Percentiles rank a stretch among this genome's conserved stretches.
Evolutionary conservation across 2,329 filamentous ascomycete species (phyloP).

Genomic region (Elsinoe arachidis): DNA sequence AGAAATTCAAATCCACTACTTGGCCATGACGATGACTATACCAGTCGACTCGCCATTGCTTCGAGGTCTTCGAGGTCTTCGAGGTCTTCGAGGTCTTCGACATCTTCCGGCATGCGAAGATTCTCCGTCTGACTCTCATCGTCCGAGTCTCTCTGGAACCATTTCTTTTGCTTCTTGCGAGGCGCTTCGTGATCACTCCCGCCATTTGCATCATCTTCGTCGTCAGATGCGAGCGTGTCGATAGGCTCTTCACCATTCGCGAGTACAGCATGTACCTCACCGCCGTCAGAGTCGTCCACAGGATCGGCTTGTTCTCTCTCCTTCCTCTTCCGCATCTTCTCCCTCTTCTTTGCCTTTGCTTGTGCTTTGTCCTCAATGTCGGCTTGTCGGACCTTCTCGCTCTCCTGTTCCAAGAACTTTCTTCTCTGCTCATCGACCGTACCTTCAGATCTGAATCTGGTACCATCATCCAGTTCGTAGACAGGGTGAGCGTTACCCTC

Average conservation of each 20-base stretch:
- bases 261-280: constrained; percentile 23
- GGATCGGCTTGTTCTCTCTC: constrained; percentile 51
- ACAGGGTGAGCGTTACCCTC: constrained; percentile 76
- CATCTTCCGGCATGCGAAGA: constrained; percentile 53
- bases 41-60: constrained; percentile 62
- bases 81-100: constrained; percentile 68
- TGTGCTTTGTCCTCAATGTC: constrained; percentile 77
- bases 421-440: constrained; percentile 66
- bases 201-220: constrained; percentile 37
- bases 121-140: constrained; percentile 39
- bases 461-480: constrained; percentile 83
- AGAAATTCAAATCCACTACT: constrained; percentile 1
- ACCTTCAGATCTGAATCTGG: constrained; percentile 66
- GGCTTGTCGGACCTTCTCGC: constrained; percentile 59
- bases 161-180: constrained; percentile 64
- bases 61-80: constrained; percentile 75
- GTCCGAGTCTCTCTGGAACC: constrained; percentile 62
- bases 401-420: constrained; percentile 70
- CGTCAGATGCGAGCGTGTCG: constrained; percentile 15
- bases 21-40: constrained; percentile 32
- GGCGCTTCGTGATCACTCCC: constrained; percentile 39
- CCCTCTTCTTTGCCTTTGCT: constrained; percentile 67
- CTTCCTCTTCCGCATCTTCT: constrained; percentile 68
- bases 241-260: constrained; percentile 25
- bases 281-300: constrained; percentile 29